Evolutionary conservation across 78 protist species (phyloP), one percentile per base, ranked within the genome.

Genomic region (Emiliania huxleyi): DNA sequence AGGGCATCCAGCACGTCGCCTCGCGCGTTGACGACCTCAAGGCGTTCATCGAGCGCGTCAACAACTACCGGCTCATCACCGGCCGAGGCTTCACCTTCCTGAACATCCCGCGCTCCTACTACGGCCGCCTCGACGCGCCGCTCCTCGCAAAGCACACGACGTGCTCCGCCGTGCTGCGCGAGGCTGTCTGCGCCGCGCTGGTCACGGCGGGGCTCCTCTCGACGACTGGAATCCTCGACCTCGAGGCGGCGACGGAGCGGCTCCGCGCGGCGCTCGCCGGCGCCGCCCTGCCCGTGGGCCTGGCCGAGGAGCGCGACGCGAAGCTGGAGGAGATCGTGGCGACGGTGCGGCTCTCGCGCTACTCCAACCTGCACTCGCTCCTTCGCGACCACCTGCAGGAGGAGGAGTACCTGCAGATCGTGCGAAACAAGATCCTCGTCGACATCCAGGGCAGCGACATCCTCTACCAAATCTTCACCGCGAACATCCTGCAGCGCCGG

Each of bases 81-180:
- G 90, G 90, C 48, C 49, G 75, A 49, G 93, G 93, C 69, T 91
- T 91, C 93, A 69, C 45, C 33, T 91, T 91, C 93, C 73, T 91
- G n/a, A 5, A 25, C 69, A 91, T 91, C 21, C 93, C 93, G 11
- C 73, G 92, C 12, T 69, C 69, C 19, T n/a, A n/a, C n/a, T n/a
- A n/a, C n/a, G n/a, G n/a, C n/a, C n/a, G n/a, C n/a, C n/a, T n/a
- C n/a, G n/a, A n/a, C n/a, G n/a, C n/a, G n/a, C n/a, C n/a, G n/a
- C n/a, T n/a, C n/a, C n/a, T n/a, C n/a, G n/a, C n/a, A n/a, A n/a
- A n/a, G n/a, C n/a, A n/a, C n/a, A n/a, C n/a, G n/a, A n/a, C n/a
- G n/a, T n/a, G n/a, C n/a, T n/a, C n/a, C n/a, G n/a, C n/a, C n/a
- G n/a, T n/a, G n/a, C n/a, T n/a, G n/a, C n/a, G n/a, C n/a, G n/a